Conservation (phyloP, 2,329 filamentous ascomycete species). For the Aspergillus sp. region DNA sequence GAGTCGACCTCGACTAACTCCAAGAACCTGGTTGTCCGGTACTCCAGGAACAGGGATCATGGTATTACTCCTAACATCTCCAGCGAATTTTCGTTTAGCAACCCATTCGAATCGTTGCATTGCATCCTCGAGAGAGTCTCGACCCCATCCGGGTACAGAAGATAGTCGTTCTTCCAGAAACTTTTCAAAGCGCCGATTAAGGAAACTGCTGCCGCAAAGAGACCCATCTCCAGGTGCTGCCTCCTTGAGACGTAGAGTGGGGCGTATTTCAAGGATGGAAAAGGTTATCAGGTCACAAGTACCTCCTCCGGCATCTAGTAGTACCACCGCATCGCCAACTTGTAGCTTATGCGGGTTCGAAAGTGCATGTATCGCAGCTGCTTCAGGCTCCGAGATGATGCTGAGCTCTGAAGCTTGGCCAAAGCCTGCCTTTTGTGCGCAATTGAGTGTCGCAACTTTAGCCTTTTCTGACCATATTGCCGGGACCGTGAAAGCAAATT, state of each 20-base stretch:
- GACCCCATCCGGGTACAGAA: conserved; percentile 18
- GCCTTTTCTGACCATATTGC: conserved; percentile 31
- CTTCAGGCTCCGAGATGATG: conserved; percentile 25
- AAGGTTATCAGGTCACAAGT: conserved; percentile 34
- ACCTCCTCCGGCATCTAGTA: conserved; percentile 30
- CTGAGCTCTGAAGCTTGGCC: conserved; percentile 6
- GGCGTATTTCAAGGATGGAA: conserved; percentile 22
- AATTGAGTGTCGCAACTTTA: conserved; percentile 14
- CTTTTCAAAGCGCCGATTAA: conserved; percentile 28
- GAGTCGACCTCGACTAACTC: conserved; percentile 23
- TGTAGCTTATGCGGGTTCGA: conserved; percentile 10
- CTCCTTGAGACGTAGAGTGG: conserved; percentile 25
- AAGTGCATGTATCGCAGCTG: conserved; percentile 21
- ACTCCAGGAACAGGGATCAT: conserved; percentile 26
- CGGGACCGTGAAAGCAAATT: conserved; percentile 30
- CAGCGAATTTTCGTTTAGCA: conserved; percentile 25
- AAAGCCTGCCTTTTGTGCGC: conserved; percentile 15
- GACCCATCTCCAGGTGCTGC: conserved; percentile 22
- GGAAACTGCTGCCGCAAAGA: conserved; percentile 28
- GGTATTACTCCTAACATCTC: conserved; percentile 14
- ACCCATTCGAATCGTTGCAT: conserved; percentile 25
- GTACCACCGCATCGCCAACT: conserved; percentile 23
- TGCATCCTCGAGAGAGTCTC: conserved; percentile 27
- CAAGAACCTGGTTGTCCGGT: conserved; percentile 14
- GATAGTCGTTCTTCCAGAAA: conserved; percentile 19